Evolutionary conservation across 1,284 basidiomycete species (phyloP), one percentile per base, ranked within the genome.

Genomic region (Tylopilus sp.): DNA sequence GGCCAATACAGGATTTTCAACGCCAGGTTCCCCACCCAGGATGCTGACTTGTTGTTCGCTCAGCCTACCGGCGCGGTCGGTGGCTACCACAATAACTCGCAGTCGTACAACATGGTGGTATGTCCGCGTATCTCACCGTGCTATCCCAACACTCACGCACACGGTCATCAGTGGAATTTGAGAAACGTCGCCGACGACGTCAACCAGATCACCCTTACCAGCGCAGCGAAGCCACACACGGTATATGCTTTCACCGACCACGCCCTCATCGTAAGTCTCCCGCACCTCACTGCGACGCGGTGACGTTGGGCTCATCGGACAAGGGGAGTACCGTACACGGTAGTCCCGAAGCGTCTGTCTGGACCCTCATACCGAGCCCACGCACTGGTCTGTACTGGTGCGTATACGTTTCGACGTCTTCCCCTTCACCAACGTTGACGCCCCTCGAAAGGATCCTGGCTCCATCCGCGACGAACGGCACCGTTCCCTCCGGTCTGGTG

Each of bases 1-100:
- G 44, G 44, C 24, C 48, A 34, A 11, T 50, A 50, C 37, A 50
- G 18, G 35, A 50, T 50, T 15, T 47, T 40, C 44, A 50, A 46
- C 18, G 24, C 10, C 7, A 8, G 21, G 24, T 46, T 46, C 26
- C 0, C 24, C 24, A 29, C 30, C 30, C 48, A 50, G 15, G 44
- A 46, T 14, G 37, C 11, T 6, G 48, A 47, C 28, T 29, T 50
- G 30, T 9, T 46, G 4, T 10, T 11, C 11, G 42, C 42, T 21
- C 15, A 1, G 5, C 36, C 36, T 6, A 17, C 9, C 18, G 37
- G 30, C 15, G 3, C 8, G 7, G 4, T 50, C 31, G 48, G 36
- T 2, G 48, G 48, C 9, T 50, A 17, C 34, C 17, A 24, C 21
- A 47, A 39, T 7, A 50, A 50, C 43, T 28, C 43, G 1, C 6